Evolutionary conservation across 2,329 filamentous ascomycete species (phyloP).

Genomic region (Diaporthe sp.): DNA sequence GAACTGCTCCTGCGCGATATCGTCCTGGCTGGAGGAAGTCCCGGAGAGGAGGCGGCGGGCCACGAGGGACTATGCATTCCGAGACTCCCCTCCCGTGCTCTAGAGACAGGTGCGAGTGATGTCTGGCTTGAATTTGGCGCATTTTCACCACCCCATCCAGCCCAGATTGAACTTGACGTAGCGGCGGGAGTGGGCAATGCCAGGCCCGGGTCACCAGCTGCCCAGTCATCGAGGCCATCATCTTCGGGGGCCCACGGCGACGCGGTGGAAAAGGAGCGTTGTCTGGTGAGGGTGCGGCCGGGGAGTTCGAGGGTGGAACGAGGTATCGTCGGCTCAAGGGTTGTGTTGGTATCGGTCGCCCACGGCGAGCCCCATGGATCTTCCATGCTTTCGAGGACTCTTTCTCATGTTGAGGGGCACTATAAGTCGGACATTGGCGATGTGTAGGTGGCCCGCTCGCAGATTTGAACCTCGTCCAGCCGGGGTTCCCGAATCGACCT

Average conservation of each 20-base stretch:
- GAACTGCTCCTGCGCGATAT: constrained; percentile 42
- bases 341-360: constrained; percentile 53
- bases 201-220: constrained; percentile 48
- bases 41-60: constrained; percentile 56
- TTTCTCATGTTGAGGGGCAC: constrained; percentile 42
- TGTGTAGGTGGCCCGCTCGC: constrained; percentile 37
- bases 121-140: constrained; percentile 45
- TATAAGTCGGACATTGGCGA: constrained; percentile 38
- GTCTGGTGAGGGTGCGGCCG: constrained; percentile 48
- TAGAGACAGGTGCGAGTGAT: constrained; percentile 46
- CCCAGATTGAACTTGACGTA: constrained; percentile 49
- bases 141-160: constrained; percentile 46
- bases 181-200: constrained; percentile 44
- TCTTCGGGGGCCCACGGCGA: constrained; percentile 60
- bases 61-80: constrained; percentile 57
- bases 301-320: constrained; percentile 55
- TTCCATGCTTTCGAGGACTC: constrained; percentile 63
- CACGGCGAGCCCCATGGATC: constrained; percentile 76
- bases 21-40: constrained; percentile 48
- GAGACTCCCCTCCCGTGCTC: constrained; percentile 50
- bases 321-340: constrained; percentile 58
- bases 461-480: constrained; percentile 18
- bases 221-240: constrained; percentile 57
- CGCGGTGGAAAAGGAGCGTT: constrained; percentile 47
- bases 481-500: constrained; percentile 13